Evolutionary conservation across 176 grass and related monocot species (phyloP).

Genomic region (Eragrostis curvula): DNA sequence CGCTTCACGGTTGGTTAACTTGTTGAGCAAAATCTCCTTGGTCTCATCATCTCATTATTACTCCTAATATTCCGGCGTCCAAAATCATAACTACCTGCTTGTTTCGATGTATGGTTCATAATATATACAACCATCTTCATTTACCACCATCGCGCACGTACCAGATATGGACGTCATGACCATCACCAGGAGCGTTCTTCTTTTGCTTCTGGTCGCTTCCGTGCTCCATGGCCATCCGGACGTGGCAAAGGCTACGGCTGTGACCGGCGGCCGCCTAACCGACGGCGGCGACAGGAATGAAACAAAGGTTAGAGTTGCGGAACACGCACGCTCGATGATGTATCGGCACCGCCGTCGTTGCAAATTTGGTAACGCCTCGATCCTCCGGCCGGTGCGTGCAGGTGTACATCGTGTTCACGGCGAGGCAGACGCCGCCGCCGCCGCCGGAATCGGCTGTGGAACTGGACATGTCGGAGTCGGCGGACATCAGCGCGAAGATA

Average conservation of each 20-base stretch:
- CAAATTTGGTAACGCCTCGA: no score
- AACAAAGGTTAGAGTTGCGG: neutral
- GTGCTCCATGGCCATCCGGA: neutral
- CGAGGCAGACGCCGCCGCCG: neutral
- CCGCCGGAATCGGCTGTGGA: neutral
- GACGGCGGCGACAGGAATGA: neutral
- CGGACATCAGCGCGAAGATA: neutral
- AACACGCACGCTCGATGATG: neutral
- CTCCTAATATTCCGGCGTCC: neutral
- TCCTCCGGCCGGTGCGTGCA: neutral
- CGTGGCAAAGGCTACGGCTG: neutral
- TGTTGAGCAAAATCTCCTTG: no score
- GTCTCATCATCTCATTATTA: neutral
- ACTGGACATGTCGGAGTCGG: neutral
- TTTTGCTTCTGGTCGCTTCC: neutral
- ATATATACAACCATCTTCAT: no score
- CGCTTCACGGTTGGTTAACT: no score
- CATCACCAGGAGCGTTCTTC: neutral
- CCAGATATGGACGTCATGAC: neutral
- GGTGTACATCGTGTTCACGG: conserved; percentile 47
- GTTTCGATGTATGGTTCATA: neutral
- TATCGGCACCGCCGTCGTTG: no score
- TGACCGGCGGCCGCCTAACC: no score
- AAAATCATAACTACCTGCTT: neutral
- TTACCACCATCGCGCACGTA: neutral